Base-by-base conservation (phyloP, 2,329 filamentous ascomycete species). In the Onygenales sp. region DNA sequence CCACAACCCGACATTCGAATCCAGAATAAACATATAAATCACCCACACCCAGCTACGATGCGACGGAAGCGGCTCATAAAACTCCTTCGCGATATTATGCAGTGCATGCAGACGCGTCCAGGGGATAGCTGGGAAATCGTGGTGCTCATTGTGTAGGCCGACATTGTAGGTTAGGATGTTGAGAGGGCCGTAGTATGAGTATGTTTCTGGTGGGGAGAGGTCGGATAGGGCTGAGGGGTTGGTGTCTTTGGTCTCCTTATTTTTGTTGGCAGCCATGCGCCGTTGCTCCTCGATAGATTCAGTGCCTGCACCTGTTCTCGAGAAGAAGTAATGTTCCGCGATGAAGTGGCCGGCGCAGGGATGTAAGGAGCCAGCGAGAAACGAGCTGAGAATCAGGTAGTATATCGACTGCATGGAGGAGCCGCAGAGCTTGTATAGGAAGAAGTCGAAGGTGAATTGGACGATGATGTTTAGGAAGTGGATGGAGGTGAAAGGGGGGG, bases 311-410 rank as follows among this genome's bases (percentile, higher is more conserved):
- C 54, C 57, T 32, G 70, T 63, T 9, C 67, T 65, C 6, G 69
- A 70, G 60, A 75, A 91, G 60, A 92, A 86, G 73, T 92, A 92
- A 73, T 98, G 93, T 75, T 98, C 93, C 54, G 93, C 91, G 70
- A 98, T 98, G 77, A 98, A 98, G 74, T 98, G 93, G 44, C 89
- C 93, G 0, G 93, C 93, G 55, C 92, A 88, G 3, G 93, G 93
- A 73, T 98, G 93, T 34, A 98, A 79, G 46, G 86, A 92, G 37
- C 93, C 93, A 1, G 93, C 93, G 2, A 98, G 80, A 78, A 98
- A 97, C 50, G 88, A 93, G 64, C 86, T 93, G 61, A 94, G 74
- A 51, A 98, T 76, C 42, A 98, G 76, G 76, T 98, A 98, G 58
- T 83, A 79, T 45, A 97, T 66, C 0, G 88, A 79, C 59, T 84